Conservation (phyloP, 1,284 basidiomycete species). For the Exobasidium cylindrosporum region DNA sequence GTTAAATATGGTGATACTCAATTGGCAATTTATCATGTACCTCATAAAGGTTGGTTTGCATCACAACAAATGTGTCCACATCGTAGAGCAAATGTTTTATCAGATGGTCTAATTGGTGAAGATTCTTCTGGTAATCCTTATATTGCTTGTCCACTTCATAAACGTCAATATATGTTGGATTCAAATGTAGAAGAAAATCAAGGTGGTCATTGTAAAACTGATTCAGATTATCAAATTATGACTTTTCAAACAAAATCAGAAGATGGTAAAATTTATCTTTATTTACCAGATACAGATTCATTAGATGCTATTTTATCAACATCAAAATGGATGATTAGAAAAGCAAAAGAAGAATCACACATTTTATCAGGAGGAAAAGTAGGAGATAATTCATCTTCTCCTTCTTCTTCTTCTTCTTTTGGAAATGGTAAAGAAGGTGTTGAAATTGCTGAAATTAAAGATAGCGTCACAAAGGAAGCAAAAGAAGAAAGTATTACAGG, state of each 20-base stretch:
- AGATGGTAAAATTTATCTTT: slow-evolving; percentile 60
- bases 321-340: slow-evolving; percentile 63
- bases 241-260: slow-evolving; percentile 65
- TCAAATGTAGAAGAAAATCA: slow-evolving; percentile 50
- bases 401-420: background rate
- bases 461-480: slow-evolving; percentile 11
- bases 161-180: slow-evolving; percentile 66
- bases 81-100: slow-evolving; percentile 69
- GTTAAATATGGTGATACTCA: slow-evolving; percentile 72
- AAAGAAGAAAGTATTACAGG: too few relatives aligned
- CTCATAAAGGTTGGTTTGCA: slow-evolving; percentile 64
- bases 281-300: slow-evolving; percentile 63
- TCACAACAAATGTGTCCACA: slow-evolving; percentile 70
- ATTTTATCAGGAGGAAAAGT: slow-evolving; percentile 17
- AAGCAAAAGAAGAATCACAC: slow-evolving; percentile 43
- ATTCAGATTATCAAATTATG: slow-evolving; percentile 65
- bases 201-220: slow-evolving; percentile 65
- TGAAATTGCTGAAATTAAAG: slow-evolving; percentile 19
- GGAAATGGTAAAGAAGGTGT: slow-evolving; percentile 9
- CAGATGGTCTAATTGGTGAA: slow-evolving; percentile 63
- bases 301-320: slow-evolving; percentile 69
- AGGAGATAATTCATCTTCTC: background rate
- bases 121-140: slow-evolving; percentile 41
- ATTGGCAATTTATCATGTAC: slow-evolving; percentile 67
- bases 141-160: slow-evolving; percentile 66